phyloP scores from a whole-genome alignment of 1,284 basidiomycete species.

The Moesziomyces aphidis region DNA sequence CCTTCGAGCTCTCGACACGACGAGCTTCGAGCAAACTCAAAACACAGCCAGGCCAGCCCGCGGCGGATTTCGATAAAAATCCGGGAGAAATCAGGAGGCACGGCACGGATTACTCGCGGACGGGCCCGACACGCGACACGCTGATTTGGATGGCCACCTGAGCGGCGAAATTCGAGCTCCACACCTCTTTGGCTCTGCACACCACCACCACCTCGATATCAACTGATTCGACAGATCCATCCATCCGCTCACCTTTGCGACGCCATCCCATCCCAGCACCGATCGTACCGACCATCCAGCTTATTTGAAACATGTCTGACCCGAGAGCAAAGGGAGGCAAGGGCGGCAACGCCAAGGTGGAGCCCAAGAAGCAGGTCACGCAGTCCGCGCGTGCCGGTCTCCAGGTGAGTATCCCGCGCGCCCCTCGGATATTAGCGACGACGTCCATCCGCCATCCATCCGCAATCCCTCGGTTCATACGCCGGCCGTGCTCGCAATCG shows the following conservation, averaged over 20 bases:
- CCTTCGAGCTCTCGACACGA: not conserved
- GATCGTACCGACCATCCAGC: not conserved
- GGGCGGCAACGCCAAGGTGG: constrained; percentile 51
- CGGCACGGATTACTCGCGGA: not conserved
- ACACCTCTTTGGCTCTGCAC: not conserved
- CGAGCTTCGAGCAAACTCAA: not conserved
- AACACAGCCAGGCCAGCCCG: not conserved
- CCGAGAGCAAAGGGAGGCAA: constrained; percentile 55
- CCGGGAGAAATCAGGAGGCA: not conserved
- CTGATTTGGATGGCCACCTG: not conserved
- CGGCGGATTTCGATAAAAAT: not conserved
- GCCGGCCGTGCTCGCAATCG: not conserved
- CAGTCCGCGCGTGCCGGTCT: constrained; percentile 61
- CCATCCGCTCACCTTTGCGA: not conserved
- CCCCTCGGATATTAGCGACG: no score
- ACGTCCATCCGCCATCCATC: constrained; percentile 9
- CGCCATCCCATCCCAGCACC: not conserved
- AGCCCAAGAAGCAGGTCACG: constrained; percentile 52
- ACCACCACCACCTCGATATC: not conserved
- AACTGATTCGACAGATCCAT: not conserved
- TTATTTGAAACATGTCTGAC: constrained; percentile 40
- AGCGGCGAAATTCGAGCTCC: not conserved
- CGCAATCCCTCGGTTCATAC: not conserved
- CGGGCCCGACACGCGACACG: not conserved
- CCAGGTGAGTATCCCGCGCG: constrained; percentile 55